phyloP scores from a whole-genome alignment of 2,329 filamentous ascomycete genomes.

The Aspergillus ochraceus region DNA sequence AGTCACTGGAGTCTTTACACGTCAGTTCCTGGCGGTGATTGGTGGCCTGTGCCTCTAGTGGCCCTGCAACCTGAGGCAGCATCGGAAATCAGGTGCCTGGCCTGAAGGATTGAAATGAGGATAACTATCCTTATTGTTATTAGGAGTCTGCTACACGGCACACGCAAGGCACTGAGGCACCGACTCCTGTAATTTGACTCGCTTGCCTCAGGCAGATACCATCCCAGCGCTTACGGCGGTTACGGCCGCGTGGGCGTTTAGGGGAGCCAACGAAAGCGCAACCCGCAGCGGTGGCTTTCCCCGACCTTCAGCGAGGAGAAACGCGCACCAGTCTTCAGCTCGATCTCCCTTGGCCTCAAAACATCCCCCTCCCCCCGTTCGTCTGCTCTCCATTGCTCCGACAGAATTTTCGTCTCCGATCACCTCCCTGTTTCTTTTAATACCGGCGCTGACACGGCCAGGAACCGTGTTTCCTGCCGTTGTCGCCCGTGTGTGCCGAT shows the following conservation, averaged over 20 bases:
- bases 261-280: conserved; percentile 19
- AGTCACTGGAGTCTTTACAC: not conserved
- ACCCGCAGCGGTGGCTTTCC: conserved; percentile 20
- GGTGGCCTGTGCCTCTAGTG: too few relatives aligned
- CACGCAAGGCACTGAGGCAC: too few relatives aligned
- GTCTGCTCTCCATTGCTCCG: conserved; percentile 7
- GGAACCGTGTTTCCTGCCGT: conserved; percentile 25
- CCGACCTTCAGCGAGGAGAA: conserved; percentile 18
- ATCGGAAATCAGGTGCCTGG: too few relatives aligned
- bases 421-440: conserved; percentile 7
- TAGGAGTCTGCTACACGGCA: too few relatives aligned
- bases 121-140: too few relatives aligned
- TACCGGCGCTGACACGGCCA: conserved; percentile 23
- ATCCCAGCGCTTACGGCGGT: conserved; percentile 28
- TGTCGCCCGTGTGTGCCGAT: conserved; percentile 16
- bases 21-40: not conserved
- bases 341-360: conserved; percentile 6
- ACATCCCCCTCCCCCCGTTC: conserved; percentile 9
- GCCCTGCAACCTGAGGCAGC: too few relatives aligned
- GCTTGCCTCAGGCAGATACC: not conserved
- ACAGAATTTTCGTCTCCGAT: conserved; percentile 4
- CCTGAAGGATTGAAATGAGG: too few relatives aligned
- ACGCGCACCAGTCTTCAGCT: conserved; percentile 17
- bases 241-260: conserved; percentile 22
- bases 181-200: not conserved